These are phyloP conservation scores for Cystobasidium onofrii DNA, from an alignment of 768 basidiomycete genomes.

Conservation along the genomic window DNA sequence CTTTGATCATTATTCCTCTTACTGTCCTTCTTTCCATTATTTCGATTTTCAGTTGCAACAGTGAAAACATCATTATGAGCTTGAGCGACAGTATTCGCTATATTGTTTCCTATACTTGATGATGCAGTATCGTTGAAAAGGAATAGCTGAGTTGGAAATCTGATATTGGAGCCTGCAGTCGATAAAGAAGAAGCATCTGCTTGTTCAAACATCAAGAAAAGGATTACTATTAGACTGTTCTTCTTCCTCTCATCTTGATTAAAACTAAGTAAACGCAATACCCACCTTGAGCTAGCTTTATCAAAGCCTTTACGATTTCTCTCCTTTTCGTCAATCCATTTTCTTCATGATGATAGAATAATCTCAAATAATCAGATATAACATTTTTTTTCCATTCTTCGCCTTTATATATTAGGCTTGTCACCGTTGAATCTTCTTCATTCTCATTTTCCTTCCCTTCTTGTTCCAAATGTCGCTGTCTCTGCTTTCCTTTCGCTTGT, in stretches of 20 bases:
- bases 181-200: neutral
- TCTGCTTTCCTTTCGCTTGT: too few relatives aligned
- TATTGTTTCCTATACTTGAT: neutral
- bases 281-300: neutral
- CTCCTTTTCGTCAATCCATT: neutral
- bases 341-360: constrained; percentile 1
- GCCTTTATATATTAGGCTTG: neutral
- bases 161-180: neutral
- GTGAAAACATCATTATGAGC: neutral
- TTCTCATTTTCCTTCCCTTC: neutral
- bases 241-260: too few relatives aligned
- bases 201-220: neutral
- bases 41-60: too few relatives aligned
- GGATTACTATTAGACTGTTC: too few relatives aligned
- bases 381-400: neutral
- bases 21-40: neutral
- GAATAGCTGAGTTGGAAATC: neutral
- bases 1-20: neutral
- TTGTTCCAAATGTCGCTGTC: neutral
- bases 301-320: neutral
- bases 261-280: too few relatives aligned
- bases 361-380: neutral
- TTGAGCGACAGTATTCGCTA: neutral
- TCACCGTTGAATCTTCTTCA: neutral
- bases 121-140: neutral